A percentile compares a stretch with the other conserved stretches of the same genome.
phyloP scores from a whole-genome alignment of 176 grass and related monocot genomes.

The Juncus inflexus region DNA sequence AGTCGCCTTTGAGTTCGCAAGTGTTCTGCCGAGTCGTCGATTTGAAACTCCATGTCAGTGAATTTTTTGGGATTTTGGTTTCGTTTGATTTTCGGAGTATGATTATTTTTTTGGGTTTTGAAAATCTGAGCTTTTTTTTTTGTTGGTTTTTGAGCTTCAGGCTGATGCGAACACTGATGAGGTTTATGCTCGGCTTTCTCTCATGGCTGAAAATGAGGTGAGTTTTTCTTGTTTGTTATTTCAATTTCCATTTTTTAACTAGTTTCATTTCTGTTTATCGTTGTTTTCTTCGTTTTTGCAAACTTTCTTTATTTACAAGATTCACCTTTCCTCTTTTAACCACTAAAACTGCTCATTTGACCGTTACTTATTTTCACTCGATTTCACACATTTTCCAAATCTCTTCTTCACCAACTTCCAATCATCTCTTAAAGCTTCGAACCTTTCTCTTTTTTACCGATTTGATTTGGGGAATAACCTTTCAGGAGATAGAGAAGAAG shows the following conservation, averaged over 20 bases:
- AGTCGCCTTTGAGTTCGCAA: conserved; percentile 57
- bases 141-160: conserved; percentile 39
- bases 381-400: neutral
- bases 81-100: neutral
- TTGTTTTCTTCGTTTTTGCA: conserved; percentile 24
- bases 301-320: conserved; percentile 20
- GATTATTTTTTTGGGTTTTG: conserved; percentile 7
- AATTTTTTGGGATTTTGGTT: neutral
- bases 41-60: conserved; percentile 83
- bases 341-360: neutral
- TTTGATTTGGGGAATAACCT: neutral
- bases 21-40: conserved; percentile 81
- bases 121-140: no score
- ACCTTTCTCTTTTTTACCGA: conserved; percentile 6
- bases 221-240: conserved; percentile 15
- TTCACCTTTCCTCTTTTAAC: neutral
- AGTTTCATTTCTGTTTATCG: conserved; percentile 13
- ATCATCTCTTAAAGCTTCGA: neutral
- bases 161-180: conserved; percentile 89
- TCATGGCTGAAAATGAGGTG: conserved; percentile 75
- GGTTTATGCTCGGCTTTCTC: conserved; percentile 76
- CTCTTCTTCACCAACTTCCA: neutral
- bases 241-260: neutral
- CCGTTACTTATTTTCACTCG: neutral
- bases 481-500: conserved; percentile 52